Base-by-base conservation (phyloP, 1,284 basidiomycete species). In the Volvariella surrecta region DNA sequence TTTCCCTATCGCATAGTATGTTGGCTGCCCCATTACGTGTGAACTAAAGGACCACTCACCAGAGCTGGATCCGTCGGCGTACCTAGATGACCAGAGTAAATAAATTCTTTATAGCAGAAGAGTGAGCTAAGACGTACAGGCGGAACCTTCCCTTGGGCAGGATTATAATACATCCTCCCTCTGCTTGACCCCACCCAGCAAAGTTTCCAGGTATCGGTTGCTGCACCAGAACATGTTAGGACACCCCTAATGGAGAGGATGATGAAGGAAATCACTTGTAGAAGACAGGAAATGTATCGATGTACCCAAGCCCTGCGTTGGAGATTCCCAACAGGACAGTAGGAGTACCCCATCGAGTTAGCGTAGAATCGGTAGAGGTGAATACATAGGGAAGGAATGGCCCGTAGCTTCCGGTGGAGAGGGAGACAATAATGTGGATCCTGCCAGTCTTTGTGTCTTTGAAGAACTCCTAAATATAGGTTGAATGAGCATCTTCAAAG, bases 341-440 rank as follows among this genome's bases (percentile, higher is more conserved):
- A 11, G 61, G 60, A n/a, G 55, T 57, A 41, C 45, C 50, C 60
- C 60, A 63, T 9, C 41, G 54, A 19, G 43, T 61, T 32, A 63
- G 40, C 9, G 60, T 53, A 15, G 48, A 52, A 44, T 63, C 59
- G 3, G 44, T 55, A 15, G 61, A 60, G 3, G 60, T 61, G 49
- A 57, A 62, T 9, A 53, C 60, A 44, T 62, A 62, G 4, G 61
- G 61, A 17, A 60, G 52, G 55, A 62, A 63, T 11, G 61, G 61
- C 1, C 60, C 61, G 46, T 59, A 61, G 40, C 56, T 59, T 15
- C 61, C 60, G 1, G 61, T 63, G 6, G 61, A 63, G 8, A 63
- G 52, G 1, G 60, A 62, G 6, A 62, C 60, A 18, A 63, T 52
- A 37, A 62, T 58, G 45, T 61, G 60, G 37, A 62, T 38, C 39